Conservation (phyloP, 805 yeast species). For the Metschnikowia peoriensis region DNA sequence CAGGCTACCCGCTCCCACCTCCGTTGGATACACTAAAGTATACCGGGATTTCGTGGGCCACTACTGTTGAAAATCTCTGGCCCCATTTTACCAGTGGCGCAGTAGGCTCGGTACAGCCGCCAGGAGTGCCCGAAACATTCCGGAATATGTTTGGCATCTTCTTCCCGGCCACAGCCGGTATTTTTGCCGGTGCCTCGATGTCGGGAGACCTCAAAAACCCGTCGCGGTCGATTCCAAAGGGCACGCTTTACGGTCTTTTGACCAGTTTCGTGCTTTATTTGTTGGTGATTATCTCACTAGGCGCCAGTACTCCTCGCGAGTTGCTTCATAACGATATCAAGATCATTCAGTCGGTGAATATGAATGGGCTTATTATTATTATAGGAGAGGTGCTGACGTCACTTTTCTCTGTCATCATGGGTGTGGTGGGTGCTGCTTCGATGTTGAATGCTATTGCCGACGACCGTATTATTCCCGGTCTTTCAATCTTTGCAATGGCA, state of each 20-base stretch:
- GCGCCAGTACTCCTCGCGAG: constrained; percentile 75
- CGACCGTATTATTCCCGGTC: constrained; percentile 84
- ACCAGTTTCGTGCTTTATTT: constrained; percentile 77
- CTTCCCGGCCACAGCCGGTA: constrained; percentile 98
- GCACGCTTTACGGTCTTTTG: constrained; percentile 83
- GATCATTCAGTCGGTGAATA: constrained; percentile 76
- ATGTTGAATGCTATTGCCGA: constrained; percentile 87
- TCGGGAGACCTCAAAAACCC: constrained; percentile 90
- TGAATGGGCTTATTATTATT: constrained; percentile 65
- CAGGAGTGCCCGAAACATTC: constrained; percentile 61
- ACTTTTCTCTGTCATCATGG: constrained; percentile 89
- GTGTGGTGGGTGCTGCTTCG: constrained; percentile 93
- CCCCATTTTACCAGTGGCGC: constrained; percentile 89
- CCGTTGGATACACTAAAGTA: constrained; percentile 49
- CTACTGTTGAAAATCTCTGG: constrained; percentile 61
- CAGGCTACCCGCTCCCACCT: constrained; percentile 51
- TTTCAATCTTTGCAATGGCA: constrained; percentile 47
- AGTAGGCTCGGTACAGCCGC: constrained; percentile 74
- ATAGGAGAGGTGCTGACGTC: constrained; percentile 93
- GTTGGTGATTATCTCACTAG: constrained; percentile 78
- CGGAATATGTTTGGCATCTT: constrained; percentile 89
- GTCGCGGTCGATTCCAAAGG: constrained; percentile 84
- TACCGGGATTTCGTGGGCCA: constrained; percentile 72
- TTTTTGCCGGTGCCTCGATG: constrained; percentile 98
- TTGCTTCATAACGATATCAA: constrained; percentile 77